Conservation (phyloP, 2,329 filamentous ascomycete genomes). For the Aquanectria penicillioides region DNA sequence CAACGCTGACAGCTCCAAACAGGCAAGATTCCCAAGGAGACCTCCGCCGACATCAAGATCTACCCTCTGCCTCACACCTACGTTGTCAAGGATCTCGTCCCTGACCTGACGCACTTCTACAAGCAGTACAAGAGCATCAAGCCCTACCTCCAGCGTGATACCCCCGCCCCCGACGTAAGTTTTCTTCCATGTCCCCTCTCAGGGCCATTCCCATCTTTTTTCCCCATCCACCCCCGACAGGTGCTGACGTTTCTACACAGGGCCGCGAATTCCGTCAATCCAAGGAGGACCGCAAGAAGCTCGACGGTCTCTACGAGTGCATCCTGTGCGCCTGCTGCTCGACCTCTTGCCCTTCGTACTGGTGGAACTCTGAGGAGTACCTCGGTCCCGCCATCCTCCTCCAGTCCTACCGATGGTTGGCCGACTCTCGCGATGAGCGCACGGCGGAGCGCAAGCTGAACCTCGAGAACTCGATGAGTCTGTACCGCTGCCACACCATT, state of each 20-base stretch:
- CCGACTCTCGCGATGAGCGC: slow-evolving; percentile 92
- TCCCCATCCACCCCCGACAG: background rate
- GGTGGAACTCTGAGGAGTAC: slow-evolving; percentile 99
- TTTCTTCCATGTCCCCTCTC: slow-evolving; percentile 4
- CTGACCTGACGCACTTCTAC: slow-evolving; percentile 98
- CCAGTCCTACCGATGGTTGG: slow-evolving; percentile 97
- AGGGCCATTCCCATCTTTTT: background rate
- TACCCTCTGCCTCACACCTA: slow-evolving; percentile 99
- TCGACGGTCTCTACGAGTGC: slow-evolving; percentile 98
- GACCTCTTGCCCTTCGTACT: slow-evolving; percentile 99
- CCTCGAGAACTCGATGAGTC: slow-evolving; percentile 97
- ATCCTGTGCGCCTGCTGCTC: slow-evolving; percentile 99
- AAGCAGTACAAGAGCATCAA: slow-evolving; percentile 99
- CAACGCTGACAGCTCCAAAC: slow-evolving; percentile 30
- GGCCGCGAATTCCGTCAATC: slow-evolving; percentile 92
- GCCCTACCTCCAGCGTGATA: slow-evolving; percentile 94
- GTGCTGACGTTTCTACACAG: slow-evolving; percentile 54
- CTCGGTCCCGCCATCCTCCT: slow-evolving; percentile 95
- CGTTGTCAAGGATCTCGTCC: slow-evolving; percentile 98
- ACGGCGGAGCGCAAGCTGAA: slow-evolving; percentile 87
- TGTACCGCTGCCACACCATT: slow-evolving; percentile 99
- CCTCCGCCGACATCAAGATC: slow-evolving; percentile 84
- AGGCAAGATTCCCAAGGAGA: slow-evolving; percentile 95
- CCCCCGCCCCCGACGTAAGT: slow-evolving; percentile 83
- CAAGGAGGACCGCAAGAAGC: slow-evolving; percentile 92